Base-by-base conservation (phyloP, 2,329 filamentous ascomycete genomes). In the Hypomyces rosellus region DNA sequence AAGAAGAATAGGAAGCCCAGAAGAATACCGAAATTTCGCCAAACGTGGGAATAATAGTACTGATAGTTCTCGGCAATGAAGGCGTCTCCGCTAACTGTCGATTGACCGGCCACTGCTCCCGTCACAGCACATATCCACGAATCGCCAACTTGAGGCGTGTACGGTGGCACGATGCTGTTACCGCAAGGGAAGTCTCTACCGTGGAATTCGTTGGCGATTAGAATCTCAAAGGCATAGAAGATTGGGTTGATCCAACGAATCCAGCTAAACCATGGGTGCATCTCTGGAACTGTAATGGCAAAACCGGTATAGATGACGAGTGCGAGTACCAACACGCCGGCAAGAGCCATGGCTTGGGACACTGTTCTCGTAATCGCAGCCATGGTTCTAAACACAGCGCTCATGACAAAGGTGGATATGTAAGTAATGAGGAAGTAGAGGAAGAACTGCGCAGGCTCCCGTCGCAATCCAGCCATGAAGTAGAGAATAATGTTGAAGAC, bases 221-320 rank as follows among this genome's bases (percentile, higher is more conserved):
- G 69, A 2, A 80, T 77, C 62, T 90, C 86, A 57, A 90, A 92
- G 2, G 77, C 84, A 60, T 90, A 90, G 41, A 75, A 82, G 34
- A 90, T 78, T 0, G 86, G 85, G 52, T 90, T 85, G 46, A 90
- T 74, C 69, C 84, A 89, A 25, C 83, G 79, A 47, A 91, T 85
- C 88, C 88, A 91, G 25, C 80, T 71, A 45, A 86, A 84, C 85
- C 86, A 92, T 0, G 77, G 78, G 18, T 82, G 76, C 85, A 86
- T 89, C 60, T 85, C 57, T 0, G 70, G 68, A 2, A 69, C 63
- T 1, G 68, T 60, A 34, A 80, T 73, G 25, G 72, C 67, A 60
- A 85, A 84, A 51, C 80, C 82, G 0, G 82, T 84, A 62, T 75
- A 76, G 20, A 74, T 82, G 59, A 84, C 74, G 4, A 87, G 73